Percentiles rank a stretch among this genome's conserved stretches.
These are phyloP conservation scores for Acanthamoeba royreba DNA, from an alignment of 208 protist genomes.

Conservation along the genomic window DNA sequence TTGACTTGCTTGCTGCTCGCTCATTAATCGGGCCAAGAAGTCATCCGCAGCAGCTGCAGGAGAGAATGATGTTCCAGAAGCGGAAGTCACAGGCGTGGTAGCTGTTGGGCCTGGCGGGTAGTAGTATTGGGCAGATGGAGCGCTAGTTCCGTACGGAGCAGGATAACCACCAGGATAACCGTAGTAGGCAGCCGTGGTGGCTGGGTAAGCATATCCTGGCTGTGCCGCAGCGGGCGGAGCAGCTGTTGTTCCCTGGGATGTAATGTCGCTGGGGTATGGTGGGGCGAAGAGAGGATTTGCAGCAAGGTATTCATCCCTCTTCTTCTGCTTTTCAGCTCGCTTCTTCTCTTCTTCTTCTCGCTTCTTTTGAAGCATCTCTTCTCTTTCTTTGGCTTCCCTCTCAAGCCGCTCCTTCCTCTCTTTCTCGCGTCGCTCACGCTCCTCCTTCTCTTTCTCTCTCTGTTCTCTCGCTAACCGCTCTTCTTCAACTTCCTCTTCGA, in stretches of 20 bases:
- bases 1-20: not conserved
- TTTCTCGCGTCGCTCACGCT: not conserved
- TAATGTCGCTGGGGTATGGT: not conserved
- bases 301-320: not conserved
- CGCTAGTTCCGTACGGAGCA: not conserved
- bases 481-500: constrained; percentile 1
- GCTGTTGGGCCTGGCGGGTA: not conserved
- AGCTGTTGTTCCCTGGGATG: not conserved
- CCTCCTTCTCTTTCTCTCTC: not conserved
- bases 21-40: not conserved
- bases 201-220: not conserved
- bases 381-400: not conserved
- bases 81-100: not conserved
- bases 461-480: not conserved
- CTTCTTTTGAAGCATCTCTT: constrained; percentile 6
- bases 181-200: not conserved
- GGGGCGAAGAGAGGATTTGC: not conserved
- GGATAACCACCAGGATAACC: no score
- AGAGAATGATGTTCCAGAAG: not conserved
- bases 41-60: not conserved
- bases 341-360: not conserved
- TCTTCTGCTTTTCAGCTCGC: constrained; percentile 4
- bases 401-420: not conserved
- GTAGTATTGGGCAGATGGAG: not conserved
- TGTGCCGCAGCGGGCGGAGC: not conserved